Conservation (phyloP, 2,329 filamentous ascomycete genomes). For the Aspergillus neoniger region DNA sequence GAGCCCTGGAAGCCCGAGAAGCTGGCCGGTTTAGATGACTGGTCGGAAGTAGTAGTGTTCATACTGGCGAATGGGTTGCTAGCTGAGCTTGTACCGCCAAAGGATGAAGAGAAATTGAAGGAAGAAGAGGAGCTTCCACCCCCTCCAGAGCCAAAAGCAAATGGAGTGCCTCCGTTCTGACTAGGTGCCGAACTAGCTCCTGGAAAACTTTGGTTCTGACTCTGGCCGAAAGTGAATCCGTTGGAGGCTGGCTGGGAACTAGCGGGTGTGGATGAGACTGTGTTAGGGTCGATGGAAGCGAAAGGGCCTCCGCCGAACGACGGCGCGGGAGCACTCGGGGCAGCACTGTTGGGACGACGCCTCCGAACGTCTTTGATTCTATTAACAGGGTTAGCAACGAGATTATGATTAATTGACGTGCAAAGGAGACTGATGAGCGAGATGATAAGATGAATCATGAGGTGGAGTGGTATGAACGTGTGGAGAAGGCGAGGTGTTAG, state of each 20-base stretch:
- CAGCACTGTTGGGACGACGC: slow-evolving; percentile 27
- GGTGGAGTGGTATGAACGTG: neutral
- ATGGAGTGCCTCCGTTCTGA: slow-evolving; percentile 30
- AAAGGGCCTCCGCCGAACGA: slow-evolving; percentile 31
- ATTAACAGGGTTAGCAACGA: slow-evolving; percentile 11
- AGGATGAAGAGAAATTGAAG: slow-evolving; percentile 36
- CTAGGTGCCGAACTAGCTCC: slow-evolving; percentile 27
- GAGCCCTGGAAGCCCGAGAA: slow-evolving; percentile 37
- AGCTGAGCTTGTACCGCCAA: slow-evolving; percentile 21
- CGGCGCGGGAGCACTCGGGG: slow-evolving; percentile 19
- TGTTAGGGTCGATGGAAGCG: slow-evolving; percentile 33
- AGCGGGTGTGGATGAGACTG: slow-evolving; percentile 25
- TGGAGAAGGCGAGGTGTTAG: neutral
- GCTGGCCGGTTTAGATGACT: slow-evolving; percentile 19
- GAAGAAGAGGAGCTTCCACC: slow-evolving; percentile 25
- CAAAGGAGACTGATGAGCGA: neutral
- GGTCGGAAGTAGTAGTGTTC: slow-evolving; percentile 22
- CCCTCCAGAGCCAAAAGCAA: slow-evolving; percentile 34
- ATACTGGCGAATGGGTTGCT: slow-evolving; percentile 42
- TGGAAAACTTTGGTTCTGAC: slow-evolving; percentile 40
- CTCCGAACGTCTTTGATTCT: slow-evolving; percentile 31
- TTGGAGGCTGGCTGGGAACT: slow-evolving; percentile 27
- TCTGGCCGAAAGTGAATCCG: slow-evolving; percentile 39
- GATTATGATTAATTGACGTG: neutral
- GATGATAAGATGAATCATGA: neutral